Evolutionary conservation across 345 rosid species (phyloP).

Genomic region (Camelina neglecta): DNA sequence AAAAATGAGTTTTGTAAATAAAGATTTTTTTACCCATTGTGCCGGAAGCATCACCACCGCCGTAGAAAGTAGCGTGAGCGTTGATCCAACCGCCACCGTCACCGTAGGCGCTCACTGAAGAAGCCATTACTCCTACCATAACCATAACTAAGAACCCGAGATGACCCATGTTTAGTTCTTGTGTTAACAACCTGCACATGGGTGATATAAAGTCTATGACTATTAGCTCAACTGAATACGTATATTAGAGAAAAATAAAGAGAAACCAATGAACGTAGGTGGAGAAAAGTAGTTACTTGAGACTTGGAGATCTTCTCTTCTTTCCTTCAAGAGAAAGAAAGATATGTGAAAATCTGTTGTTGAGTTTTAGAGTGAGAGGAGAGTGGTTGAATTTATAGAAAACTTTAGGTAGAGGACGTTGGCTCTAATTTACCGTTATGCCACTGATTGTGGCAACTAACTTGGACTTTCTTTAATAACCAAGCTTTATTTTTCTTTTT

Average conservation of each 20-base stretch:
- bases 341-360: conserved; percentile 14
- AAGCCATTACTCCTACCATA: conserved; percentile 35
- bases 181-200: conserved; percentile 33
- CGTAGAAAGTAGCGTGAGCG: conserved; percentile 96
- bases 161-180: conserved; percentile 24
- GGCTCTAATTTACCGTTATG: conserved; percentile 27
- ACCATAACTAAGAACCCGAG: conserved; percentile 21
- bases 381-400: conserved; percentile 40
- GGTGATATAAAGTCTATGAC: conserved; percentile 1
- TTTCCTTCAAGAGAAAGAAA: conserved; percentile 19
- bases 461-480: conserved; percentile 32
- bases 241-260: background rate
- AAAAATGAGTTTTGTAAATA: background rate
- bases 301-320: conserved; percentile 12
- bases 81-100: conserved; percentile 64
- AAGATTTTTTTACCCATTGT: conserved; percentile 65
- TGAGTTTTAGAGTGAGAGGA: conserved; percentile 16
- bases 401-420: conserved; percentile 30
- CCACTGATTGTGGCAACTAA: conserved; percentile 42
- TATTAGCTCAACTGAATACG: conserved; percentile 3
- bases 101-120: conserved; percentile 44
- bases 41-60: conserved; percentile 88
- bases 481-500: background rate
- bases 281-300: conserved; percentile 33
- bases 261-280: conserved; percentile 16